Conservation (phyloP, 1,284 basidiomycete species). For the Coniferiporia weirii region DNA sequence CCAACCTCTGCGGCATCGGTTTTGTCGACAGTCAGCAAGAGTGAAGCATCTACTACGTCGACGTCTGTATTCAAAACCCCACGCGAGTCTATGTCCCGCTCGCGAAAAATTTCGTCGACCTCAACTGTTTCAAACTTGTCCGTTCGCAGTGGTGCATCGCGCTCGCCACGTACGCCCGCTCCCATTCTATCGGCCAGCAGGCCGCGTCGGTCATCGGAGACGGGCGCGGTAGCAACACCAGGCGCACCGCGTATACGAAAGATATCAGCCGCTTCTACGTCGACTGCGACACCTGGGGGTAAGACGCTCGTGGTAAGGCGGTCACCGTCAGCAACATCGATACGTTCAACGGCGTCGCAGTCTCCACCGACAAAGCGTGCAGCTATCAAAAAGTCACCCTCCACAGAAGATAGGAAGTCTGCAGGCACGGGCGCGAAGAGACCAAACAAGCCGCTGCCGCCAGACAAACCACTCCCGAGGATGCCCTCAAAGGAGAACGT, state of each 20-base stretch:
- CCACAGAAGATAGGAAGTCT: neutral
- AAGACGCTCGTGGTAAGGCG: slow-evolving; percentile 24
- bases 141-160: slow-evolving; percentile 30
- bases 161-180: slow-evolving; percentile 17
- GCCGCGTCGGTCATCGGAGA: slow-evolving; percentile 26
- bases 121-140: slow-evolving; percentile 40
- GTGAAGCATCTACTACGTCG: slow-evolving; percentile 34
- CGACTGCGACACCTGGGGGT: slow-evolving; percentile 15
- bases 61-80: slow-evolving; percentile 53
- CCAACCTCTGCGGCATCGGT: slow-evolving; percentile 33
- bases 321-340: slow-evolving; percentile 28
- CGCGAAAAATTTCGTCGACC: slow-evolving; percentile 28
- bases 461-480: slow-evolving; percentile 9
- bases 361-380: slow-evolving; percentile 27
- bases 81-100: slow-evolving; percentile 32
- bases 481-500: slow-evolving; percentile 16
- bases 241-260: slow-evolving; percentile 21
- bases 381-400: slow-evolving; percentile 18
- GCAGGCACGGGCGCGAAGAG: neutral
- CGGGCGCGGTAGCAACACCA: slow-evolving; percentile 21
- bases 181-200: slow-evolving; percentile 18
- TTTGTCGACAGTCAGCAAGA: slow-evolving; percentile 35
- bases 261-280: slow-evolving; percentile 5
- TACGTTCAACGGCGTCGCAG: slow-evolving; percentile 30
- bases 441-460: neutral